Evolutionary conservation across 331 rosid species (phyloP).

Genomic region (Malus hybrid): DNA sequence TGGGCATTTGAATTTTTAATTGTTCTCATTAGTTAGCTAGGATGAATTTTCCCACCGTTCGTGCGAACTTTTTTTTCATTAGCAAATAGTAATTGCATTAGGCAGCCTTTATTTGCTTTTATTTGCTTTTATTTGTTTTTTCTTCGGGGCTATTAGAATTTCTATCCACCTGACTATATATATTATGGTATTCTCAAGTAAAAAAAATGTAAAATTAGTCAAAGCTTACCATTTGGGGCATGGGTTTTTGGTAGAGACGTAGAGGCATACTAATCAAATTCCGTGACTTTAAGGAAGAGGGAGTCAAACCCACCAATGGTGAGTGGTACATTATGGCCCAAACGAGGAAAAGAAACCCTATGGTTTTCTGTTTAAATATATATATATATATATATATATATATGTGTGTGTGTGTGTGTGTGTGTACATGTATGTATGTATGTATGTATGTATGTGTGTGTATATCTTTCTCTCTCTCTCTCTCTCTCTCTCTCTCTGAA

Average conservation of each 20-base stretch:
- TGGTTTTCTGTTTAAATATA: not conserved
- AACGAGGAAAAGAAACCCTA: not conserved
- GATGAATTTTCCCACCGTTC: too few relatives aligned
- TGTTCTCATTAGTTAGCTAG: not conserved
- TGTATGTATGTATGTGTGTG: too few relatives aligned
- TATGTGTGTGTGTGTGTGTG: too few relatives aligned
- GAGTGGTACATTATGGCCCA: not conserved
- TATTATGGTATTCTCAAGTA: not conserved
- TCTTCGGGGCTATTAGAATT: not conserved
- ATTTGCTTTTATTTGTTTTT: too few relatives aligned
- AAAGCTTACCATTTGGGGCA: not conserved
- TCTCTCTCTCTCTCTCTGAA: not conserved
- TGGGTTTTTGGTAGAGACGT: not conserved
- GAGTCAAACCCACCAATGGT: not conserved
- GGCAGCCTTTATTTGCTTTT: too few relatives aligned
- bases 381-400: too few relatives aligned
- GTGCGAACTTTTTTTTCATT: too few relatives aligned
- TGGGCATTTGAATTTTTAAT: not conserved
- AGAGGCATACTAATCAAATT: not conserved
- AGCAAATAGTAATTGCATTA: too few relatives aligned
- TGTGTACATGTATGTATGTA: too few relatives aligned
- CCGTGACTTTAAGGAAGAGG: conserved; percentile 8
- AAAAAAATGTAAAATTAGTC: not conserved
- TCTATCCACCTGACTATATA: not conserved
- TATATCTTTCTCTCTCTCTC: too few relatives aligned